Evolutionary conservation across 371 early-diverging fungal genomes (phyloP), one percentile per base, ranked within the genome.

Genomic region (Funneliformis caledonium): DNA sequence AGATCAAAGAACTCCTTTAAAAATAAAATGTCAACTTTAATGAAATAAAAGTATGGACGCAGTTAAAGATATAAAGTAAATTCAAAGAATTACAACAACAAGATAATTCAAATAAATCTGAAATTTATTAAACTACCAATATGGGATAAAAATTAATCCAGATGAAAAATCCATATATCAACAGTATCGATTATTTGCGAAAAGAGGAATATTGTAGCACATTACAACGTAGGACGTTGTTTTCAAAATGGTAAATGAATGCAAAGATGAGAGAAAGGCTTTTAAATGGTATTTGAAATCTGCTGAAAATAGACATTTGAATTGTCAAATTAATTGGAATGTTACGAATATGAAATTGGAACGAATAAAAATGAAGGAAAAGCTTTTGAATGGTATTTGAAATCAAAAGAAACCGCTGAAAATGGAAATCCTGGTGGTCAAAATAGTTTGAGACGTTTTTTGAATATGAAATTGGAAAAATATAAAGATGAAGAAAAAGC

Each of bases 321-420:
- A 33, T 67, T 2, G 26, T n/a, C 88, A 89, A 78, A 94, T 92
- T 80, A 87, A 8, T 86, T 92, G 33, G 94, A 93, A 1, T 95
- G 94, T 83, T 94, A 90, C 83, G 91, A 90, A 75, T 89, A 92
- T 76, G 92, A 91, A 9, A 86, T 92, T 14, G 93, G 91, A 47
- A 88, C 92, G 4, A 82, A 83, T 42, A 82, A 85, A 81, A 81
- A 89, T 79, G 85, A 87, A 4, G 82, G 76, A 31, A 83, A 84
- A 78, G 93, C 94, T 19, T 86, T 93, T n/a, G 81, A 83, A 48
- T 87, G 88, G 85, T 93, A 93, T 84, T 78, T 80, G 33, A 80
- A 82, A 68, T 83, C 84, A n/a, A 37, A 37, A 37, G 37, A 37
- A 37, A 37, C 37, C 37, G 37, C 37, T 3, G 37, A 37, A 37